Conservation (phyloP, 2,329 filamentous ascomycete genomes). For the Neofusicoccum kwambonambiense region DNA sequence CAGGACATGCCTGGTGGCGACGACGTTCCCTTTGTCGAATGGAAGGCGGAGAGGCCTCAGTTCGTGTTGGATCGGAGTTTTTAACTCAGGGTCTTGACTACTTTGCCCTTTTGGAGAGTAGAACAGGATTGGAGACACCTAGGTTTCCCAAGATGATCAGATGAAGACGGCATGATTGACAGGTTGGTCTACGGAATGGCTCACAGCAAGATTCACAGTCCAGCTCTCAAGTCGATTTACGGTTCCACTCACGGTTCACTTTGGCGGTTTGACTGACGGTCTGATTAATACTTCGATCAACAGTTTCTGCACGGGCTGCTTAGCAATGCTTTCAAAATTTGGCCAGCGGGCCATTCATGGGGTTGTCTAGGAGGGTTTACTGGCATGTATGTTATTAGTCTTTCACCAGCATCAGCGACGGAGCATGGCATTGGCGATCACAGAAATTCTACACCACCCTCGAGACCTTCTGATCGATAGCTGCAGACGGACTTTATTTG, state of each 20-base stretch:
- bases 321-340: background rate
- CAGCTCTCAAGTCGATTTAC: no score
- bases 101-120: background rate
- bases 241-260: no score
- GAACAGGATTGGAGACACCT: background rate
- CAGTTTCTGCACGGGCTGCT: no score
- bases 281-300: no score
- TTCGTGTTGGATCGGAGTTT: constrained; percentile 4
- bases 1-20: constrained; percentile 49
- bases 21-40: constrained; percentile 26
- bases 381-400: no score
- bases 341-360: background rate
- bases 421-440: background rate
- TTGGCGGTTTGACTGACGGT: no score
- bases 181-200: background rate
- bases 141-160: background rate
- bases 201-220: no score
- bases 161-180: background rate
- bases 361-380: no score
- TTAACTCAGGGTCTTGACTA: background rate
- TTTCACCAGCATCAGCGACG: background rate
- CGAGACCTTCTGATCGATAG: background rate
- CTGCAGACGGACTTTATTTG: no score
- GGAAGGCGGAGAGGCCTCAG: background rate
- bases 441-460: background rate